phyloP scores from a whole-genome alignment of 2,329 filamentous ascomycete genomes.

The Didymella segeticola region DNA sequence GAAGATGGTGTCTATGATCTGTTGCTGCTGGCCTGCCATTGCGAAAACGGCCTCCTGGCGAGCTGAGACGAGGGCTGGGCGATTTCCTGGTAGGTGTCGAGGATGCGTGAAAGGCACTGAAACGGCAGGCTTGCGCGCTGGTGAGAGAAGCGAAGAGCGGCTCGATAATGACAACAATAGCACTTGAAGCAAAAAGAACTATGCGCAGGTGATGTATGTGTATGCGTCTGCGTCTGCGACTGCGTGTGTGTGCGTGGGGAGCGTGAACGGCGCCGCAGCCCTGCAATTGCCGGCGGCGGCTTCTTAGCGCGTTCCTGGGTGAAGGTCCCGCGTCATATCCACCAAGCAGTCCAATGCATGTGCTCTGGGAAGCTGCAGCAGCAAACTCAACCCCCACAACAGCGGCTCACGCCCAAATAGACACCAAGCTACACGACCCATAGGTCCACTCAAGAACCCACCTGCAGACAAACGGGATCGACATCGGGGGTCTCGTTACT shows the following conservation, averaged over 20 bases:
- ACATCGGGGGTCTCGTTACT: slow-evolving; percentile 2
- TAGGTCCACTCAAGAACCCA: background rate
- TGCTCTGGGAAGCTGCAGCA: slow-evolving; percentile 10
- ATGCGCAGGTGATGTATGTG: too few species aligned
- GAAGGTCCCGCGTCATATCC: too few species aligned
- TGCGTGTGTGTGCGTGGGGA: slow-evolving; percentile 14
- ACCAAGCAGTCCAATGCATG: slow-evolving; percentile 7
- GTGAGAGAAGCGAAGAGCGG: background rate
- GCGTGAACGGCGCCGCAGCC: slow-evolving; percentile 13
- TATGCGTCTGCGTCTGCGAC: too few species aligned
- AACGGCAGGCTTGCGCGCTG: background rate
- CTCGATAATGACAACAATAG: background rate
- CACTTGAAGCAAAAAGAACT: background rate
- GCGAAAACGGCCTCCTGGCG: slow-evolving; percentile 26
- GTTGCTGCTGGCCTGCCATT: slow-evolving; percentile 51
- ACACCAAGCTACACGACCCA: too few species aligned
- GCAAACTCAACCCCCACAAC: slow-evolving; percentile 2
- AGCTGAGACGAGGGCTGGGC: slow-evolving; percentile 26
- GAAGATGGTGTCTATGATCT: slow-evolving; percentile 50
- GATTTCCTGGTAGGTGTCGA: background rate
- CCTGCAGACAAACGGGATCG: background rate
- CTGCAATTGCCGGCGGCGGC: slow-evolving; percentile 15
- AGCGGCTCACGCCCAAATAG: background rate
- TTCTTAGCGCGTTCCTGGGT: too few species aligned
- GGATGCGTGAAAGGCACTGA: too few species aligned